phyloP scores from a whole-genome alignment of 2,329 filamentous ascomycete species.

The Colletotrichum orbiculare region DNA sequence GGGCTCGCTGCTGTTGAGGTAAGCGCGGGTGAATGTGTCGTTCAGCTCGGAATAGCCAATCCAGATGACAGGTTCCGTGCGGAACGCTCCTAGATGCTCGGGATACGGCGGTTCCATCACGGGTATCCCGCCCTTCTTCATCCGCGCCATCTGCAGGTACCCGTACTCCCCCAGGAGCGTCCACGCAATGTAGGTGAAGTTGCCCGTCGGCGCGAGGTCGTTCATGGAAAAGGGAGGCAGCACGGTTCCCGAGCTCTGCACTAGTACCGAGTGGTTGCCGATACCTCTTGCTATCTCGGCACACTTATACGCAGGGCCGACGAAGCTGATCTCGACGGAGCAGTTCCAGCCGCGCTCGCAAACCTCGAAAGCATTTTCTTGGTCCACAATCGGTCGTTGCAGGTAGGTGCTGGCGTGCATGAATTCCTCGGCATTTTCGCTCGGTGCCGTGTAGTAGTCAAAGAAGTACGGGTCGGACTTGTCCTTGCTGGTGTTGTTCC shows the following conservation, averaged over 20 bases:
- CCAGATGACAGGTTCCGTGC: slow-evolving; percentile 48
- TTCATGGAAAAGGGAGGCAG: slow-evolving; percentile 42
- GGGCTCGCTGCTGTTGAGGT: slow-evolving; percentile 17
- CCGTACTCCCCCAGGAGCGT: slow-evolving; percentile 45
- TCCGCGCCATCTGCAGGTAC: slow-evolving; percentile 39
- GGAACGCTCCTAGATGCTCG: slow-evolving; percentile 44
- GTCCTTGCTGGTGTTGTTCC: slow-evolving; percentile 45
- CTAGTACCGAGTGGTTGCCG: slow-evolving; percentile 32
- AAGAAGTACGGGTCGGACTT: slow-evolving; percentile 41
- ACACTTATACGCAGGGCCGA: slow-evolving; percentile 50
- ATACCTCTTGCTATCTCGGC: slow-evolving; percentile 35
- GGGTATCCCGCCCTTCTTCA: slow-evolving; percentile 43
- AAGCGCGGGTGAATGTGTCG: slow-evolving; percentile 37
- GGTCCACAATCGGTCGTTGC: slow-evolving; percentile 38
- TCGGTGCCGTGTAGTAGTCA: slow-evolving; percentile 45
- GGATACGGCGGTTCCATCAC: slow-evolving; percentile 38
- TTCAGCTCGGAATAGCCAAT: slow-evolving; percentile 45
- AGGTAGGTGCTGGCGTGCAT: slow-evolving; percentile 42
- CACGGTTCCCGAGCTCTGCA: slow-evolving; percentile 36
- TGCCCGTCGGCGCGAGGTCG: slow-evolving; percentile 42
- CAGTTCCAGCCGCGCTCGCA: slow-evolving; percentile 49
- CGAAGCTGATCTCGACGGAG: slow-evolving; percentile 45
- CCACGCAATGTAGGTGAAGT: slow-evolving; percentile 46
- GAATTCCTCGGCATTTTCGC: slow-evolving; percentile 40
- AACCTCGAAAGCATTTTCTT: slow-evolving; percentile 44